Base-by-base conservation (phyloP, 805 yeast species). In the Suhomyces prunicola region DNA sequence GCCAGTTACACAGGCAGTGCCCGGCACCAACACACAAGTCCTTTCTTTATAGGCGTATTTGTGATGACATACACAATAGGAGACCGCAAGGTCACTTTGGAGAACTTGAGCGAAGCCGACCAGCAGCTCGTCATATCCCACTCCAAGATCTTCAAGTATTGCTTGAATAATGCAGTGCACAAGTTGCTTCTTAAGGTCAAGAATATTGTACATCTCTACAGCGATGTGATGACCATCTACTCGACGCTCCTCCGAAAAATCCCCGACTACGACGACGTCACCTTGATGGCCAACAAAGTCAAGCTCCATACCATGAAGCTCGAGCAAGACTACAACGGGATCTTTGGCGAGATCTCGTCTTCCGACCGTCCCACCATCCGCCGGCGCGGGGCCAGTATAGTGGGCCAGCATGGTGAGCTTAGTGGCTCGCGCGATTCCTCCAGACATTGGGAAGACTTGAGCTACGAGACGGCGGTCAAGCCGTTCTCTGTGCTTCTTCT, bases 41-140 rank as follows among this genome's bases (percentile, higher is more conserved):
- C 36, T 29, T 29, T 12, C 33, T 29, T 29, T 29, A 27, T 5
- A 29, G 33, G 33, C 33, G n/a, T 9, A 5, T 12, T 19, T 17
- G 24, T 15, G 24, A 73, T 73, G 78, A 67, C 76, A 2, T 74
- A 73, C 53, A 66, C 71, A n/a, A 68, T 74, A 48, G 78, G 76
- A 6, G 74, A 69, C 56, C 54, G 66, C 23, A 55, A 53, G 47
- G 63, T 74, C 39, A 54, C 64, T 17, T 52, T 74, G 35, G 67
- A 64, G 46, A 33, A 48, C 41, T 44, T 66, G 13, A 36, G 59
- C 7, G 62, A 60, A 12, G 58, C 59, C 15, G 76, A 73, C 47
- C 58, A 56, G 54, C 56, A 54, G 49, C 61, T 72, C 24, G 55
- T 72, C 24, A 50, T 64, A 5, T 50, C 68, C 1, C 74, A 71